Evolutionary conservation across 1,284 basidiomycete genomes (phyloP).

Genomic region (Lentinus polychrous): DNA sequence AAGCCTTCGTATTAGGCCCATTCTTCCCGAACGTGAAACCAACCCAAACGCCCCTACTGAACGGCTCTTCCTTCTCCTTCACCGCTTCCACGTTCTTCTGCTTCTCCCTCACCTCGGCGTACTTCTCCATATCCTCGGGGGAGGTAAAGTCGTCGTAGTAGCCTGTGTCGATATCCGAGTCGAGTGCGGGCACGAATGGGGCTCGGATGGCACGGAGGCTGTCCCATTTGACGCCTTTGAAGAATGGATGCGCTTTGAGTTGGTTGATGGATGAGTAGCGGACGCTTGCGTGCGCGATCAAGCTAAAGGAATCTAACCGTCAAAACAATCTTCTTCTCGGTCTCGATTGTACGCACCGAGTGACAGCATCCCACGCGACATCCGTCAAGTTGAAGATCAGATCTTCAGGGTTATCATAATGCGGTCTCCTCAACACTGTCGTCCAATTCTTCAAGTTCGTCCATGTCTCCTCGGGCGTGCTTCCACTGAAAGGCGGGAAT

Average conservation of each 20-base stretch:
- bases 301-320: no score
- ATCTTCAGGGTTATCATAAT: slow-evolving; percentile 95
- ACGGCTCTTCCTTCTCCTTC: slow-evolving; percentile 76
- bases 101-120: slow-evolving; percentile 97
- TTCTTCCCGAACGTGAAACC: slow-evolving; percentile 98
- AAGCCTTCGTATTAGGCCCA: slow-evolving; percentile 42
- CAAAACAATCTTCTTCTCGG: no score
- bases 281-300: slow-evolving; percentile 72
- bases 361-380: slow-evolving; percentile 94
- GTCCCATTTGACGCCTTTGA: slow-evolving; percentile 70
- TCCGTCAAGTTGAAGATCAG: slow-evolving; percentile 96
- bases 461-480: slow-evolving; percentile 97
- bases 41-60: slow-evolving; percentile 83
- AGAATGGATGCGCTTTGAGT: slow-evolving; percentile 82
- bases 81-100: slow-evolving; percentile 91
- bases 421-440: slow-evolving; percentile 83
- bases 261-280: slow-evolving; percentile 75
- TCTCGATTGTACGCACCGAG: slow-evolving; percentile 59
- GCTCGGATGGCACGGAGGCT: slow-evolving; percentile 74
- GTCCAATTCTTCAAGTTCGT: slow-evolving; percentile 99
- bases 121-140: slow-evolving; percentile 96
- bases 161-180: slow-evolving; percentile 92
- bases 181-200: slow-evolving; percentile 94
- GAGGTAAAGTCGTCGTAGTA: slow-evolving; percentile 98
- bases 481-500: slow-evolving; percentile 97